Evolutionary conservation across 129 eudicot genomes (phyloP).

Genomic region (Centaurea solstitialis): DNA sequence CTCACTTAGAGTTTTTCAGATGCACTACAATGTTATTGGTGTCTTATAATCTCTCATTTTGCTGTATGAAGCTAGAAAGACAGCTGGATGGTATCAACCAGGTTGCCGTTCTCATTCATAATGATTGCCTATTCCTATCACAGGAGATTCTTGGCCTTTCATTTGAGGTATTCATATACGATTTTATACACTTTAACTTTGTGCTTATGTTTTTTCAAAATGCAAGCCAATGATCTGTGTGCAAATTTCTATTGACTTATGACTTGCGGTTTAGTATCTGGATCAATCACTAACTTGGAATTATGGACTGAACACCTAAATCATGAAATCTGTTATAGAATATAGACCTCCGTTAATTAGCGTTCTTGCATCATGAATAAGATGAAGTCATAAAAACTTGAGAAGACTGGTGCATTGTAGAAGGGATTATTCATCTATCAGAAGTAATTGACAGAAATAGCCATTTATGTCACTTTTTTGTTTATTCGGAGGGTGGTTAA

Average conservation of each 20-base stretch:
- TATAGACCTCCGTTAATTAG: background rate
- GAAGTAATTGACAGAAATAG: background rate
- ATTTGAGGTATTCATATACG: slow-evolving; percentile 65
- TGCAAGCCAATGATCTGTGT: background rate
- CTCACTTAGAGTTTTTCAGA: background rate
- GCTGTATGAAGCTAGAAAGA: slow-evolving; percentile 76
- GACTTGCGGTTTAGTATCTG: background rate
- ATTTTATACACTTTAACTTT: background rate
- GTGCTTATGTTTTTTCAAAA: background rate
- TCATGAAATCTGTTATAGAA: background rate
- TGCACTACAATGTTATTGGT: background rate
- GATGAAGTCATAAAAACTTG: background rate
- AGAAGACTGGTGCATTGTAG: background rate
- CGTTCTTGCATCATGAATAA: background rate
- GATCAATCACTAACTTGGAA: background rate
- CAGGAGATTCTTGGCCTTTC: slow-evolving; percentile 89
- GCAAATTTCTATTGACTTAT: background rate
- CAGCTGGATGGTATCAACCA: slow-evolving; percentile 95
- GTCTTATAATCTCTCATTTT: slow-evolving; percentile 36
- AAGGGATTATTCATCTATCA: background rate
- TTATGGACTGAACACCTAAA: slow-evolving; percentile 2
- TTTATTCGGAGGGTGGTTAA: background rate
- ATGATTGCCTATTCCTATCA: slow-evolving; percentile 87
- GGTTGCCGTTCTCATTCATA: slow-evolving; percentile 96
- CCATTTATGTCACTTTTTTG: background rate